A percentile compares a stretch with the other conserved stretches of the same genome.
These are phyloP conservation scores for Xylaria sp. DNA, from an alignment of 2,329 filamentous ascomycete species.

Conservation along the genomic window DNA sequence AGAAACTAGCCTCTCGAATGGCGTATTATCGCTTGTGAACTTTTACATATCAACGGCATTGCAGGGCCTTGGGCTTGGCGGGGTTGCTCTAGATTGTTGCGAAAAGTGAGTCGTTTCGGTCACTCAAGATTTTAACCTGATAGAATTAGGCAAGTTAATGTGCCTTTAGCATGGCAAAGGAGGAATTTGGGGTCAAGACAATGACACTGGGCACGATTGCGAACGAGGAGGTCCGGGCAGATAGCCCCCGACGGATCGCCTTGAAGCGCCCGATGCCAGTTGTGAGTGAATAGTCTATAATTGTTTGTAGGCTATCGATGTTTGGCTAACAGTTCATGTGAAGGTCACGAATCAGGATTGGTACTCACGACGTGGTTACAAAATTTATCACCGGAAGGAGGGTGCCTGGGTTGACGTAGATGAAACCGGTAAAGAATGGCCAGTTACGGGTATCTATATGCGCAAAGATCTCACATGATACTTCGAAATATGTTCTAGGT, in stretches of 20 bases:
- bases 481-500: background rate
- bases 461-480: slow-evolving; percentile 48
- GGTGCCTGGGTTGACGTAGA: slow-evolving; percentile 40
- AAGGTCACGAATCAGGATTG: slow-evolving; percentile 44
- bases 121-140: too few relatives aligned
- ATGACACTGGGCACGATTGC: slow-evolving; percentile 43
- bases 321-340: slow-evolving; percentile 14
- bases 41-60: slow-evolving; percentile 44
- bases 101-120: slow-evolving; percentile 37
- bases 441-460: slow-evolving; percentile 25
- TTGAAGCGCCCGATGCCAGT: slow-evolving; percentile 34
- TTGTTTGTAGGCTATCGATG: background rate
- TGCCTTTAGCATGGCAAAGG: slow-evolving; percentile 37
- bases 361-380: slow-evolving; percentile 44
- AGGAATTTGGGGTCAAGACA: slow-evolving; percentile 40
- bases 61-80: slow-evolving; percentile 42
- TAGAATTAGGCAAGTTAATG: background rate
- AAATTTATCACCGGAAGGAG: slow-evolving; percentile 33
- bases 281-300: slow-evolving; percentile 23
- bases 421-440: slow-evolving; percentile 41
- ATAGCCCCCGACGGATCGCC: slow-evolving; percentile 41
- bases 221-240: slow-evolving; percentile 35
- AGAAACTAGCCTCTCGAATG: slow-evolving; percentile 33
- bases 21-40: slow-evolving; percentile 41
- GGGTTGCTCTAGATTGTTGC: slow-evolving; percentile 36